Conservation (phyloP, 768 basidiomycete species). For the Pleurotus giganteus region DNA sequence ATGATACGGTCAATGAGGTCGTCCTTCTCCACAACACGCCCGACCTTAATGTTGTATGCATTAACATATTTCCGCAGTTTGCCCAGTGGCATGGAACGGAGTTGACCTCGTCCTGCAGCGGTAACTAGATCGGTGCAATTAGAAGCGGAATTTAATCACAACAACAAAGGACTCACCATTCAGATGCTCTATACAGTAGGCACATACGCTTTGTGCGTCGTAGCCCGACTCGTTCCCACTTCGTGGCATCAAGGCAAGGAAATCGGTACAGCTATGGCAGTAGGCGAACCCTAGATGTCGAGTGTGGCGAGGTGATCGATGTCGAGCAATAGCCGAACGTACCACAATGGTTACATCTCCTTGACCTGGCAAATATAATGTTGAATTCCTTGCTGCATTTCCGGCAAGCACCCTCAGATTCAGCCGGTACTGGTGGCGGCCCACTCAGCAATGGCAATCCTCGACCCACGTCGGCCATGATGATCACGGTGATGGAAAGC, state of each 20-base stretch:
- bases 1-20: constrained; percentile 71
- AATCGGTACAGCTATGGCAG: constrained; percentile 73
- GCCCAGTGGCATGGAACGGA: constrained; percentile 53
- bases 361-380: constrained; percentile 59
- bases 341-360: constrained; percentile 78
- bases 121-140: constrained; percentile 49
- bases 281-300: constrained; percentile 58
- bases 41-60: constrained; percentile 65
- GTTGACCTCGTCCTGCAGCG: constrained; percentile 55
- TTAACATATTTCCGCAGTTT: constrained; percentile 69
- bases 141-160: constrained; percentile 5
- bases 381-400: constrained; percentile 77
- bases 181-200: constrained; percentile 69
- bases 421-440: constrained; percentile 47
- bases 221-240: constrained; percentile 52
- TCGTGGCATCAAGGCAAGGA: constrained; percentile 77
- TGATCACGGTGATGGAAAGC: no score
- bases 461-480: constrained; percentile 25
- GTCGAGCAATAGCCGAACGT: constrained; percentile 19
- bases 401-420: constrained; percentile 45
- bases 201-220: constrained; percentile 66
- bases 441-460: constrained; percentile 76
- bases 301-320: constrained; percentile 3
- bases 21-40: constrained; percentile 71
- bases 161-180: constrained; percentile 43